Conservation (phyloP, 257 asterid genomes). For the Ligustrum vulgare region DNA sequence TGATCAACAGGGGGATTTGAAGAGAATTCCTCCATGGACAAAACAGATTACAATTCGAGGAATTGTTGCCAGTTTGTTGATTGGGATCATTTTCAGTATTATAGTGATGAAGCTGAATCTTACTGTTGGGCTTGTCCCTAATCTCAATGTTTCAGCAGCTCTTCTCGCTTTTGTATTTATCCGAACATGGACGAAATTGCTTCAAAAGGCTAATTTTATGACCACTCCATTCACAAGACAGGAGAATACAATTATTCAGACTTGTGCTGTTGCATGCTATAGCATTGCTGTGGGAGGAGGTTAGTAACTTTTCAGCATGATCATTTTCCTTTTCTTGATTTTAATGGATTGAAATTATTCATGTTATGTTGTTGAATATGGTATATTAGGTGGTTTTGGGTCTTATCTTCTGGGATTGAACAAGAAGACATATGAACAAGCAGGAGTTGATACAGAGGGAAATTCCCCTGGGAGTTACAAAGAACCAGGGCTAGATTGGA, state of each 20-base stretch:
- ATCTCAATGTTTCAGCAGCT: constrained; percentile 33
- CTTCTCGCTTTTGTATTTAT: constrained; percentile 28
- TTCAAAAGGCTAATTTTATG: constrained; percentile 22
- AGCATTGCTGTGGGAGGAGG: constrained; percentile 39
- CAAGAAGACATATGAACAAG: constrained; percentile 56
- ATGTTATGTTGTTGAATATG: constrained; percentile 16
- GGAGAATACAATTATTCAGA: constrained; percentile 33
- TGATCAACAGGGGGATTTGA: constrained; percentile 24
- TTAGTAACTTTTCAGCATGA: neutral
- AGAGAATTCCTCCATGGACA: constrained; percentile 32
- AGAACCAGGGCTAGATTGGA: constrained; percentile 67
- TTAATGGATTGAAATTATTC: neutral
- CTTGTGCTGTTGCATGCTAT: constrained; percentile 38
- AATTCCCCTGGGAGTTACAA: constrained; percentile 49
- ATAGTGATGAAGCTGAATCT: constrained; percentile 30
- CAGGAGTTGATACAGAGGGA: constrained; percentile 61
- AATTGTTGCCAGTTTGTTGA: constrained; percentile 26
- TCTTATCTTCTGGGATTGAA: constrained; percentile 61
- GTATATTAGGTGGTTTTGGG: constrained; percentile 61
- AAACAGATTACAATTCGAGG: constrained; percentile 28
- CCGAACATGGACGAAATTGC: constrained; percentile 27
- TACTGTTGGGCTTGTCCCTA: constrained; percentile 32
- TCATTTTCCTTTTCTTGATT: neutral
- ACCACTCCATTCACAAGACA: constrained; percentile 28
- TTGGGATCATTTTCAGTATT: constrained; percentile 31